Conservation (phyloP, 345 rosid species). For the Citrus sp. region DNA sequence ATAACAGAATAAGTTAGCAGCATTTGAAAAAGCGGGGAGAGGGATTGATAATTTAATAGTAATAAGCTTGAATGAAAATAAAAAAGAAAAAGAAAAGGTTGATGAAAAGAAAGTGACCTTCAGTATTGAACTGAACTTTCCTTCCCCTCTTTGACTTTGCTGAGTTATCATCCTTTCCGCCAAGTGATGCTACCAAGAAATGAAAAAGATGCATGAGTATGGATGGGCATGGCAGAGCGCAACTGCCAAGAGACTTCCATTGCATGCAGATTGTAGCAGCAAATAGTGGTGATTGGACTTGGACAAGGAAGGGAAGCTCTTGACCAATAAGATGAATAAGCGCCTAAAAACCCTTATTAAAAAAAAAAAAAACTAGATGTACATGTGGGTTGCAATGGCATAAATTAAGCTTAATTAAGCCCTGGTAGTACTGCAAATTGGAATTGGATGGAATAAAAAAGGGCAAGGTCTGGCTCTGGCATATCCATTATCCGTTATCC, state of each 20-base stretch:
- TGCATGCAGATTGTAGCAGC: background rate
- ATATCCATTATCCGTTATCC: background rate
- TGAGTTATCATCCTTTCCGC: slow-evolving; percentile 54
- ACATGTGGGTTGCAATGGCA: background rate
- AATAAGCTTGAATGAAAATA: background rate
- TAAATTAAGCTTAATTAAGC: no score
- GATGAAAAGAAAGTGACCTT: slow-evolving; percentile 31
- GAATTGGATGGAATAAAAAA: background rate
- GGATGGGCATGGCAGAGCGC: background rate
- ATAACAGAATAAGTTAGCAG: background rate
- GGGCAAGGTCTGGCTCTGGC: background rate
- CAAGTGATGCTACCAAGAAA: slow-evolving; percentile 22
- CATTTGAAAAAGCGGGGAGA: background rate
- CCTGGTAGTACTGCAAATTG: background rate
- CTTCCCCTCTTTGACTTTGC: slow-evolving; percentile 49
- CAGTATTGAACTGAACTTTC: slow-evolving; percentile 48
- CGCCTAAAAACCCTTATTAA: no score
- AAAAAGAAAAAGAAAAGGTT: no score
- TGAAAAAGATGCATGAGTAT: background rate
- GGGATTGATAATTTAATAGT: background rate
- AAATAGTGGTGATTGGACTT: background rate
- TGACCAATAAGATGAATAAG: background rate
- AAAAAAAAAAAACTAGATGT: no score
- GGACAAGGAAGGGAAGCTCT: background rate
- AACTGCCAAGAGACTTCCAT: background rate